Evolutionary conservation across 768 basidiomycete genomes (phyloP).

Genomic region (Agaricus sinodeliciosus): DNA sequence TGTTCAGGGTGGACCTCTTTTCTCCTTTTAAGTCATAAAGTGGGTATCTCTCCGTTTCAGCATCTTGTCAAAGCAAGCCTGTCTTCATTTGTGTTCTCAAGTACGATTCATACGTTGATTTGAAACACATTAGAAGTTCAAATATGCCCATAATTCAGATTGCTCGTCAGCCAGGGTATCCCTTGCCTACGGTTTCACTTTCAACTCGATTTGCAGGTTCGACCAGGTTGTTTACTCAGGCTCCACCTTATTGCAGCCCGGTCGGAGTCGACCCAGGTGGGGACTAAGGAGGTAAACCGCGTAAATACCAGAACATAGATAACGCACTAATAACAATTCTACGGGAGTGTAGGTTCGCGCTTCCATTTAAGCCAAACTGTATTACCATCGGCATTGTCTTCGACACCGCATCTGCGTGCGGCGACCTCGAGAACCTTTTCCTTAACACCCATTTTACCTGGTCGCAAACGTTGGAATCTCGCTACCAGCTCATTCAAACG

Average conservation of each 20-base stretch:
- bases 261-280: too few relatives aligned
- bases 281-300: background rate
- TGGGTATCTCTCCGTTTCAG: background rate
- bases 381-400: slow-evolving; percentile 55
- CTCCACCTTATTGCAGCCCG: too few relatives aligned
- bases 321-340: background rate
- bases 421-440: slow-evolving; percentile 79
- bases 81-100: slow-evolving; percentile 2
- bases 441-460: slow-evolving; percentile 54
- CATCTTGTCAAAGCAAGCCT: background rate
- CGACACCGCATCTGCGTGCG: slow-evolving; percentile 54
- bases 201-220: slow-evolving; percentile 6
- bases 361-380: slow-evolving; percentile 60
- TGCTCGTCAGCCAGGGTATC: too few relatives aligned
- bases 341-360: slow-evolving; percentile 15
- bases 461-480: slow-evolving; percentile 41
- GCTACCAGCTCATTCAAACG: slow-evolving; percentile 58
- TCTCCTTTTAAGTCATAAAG: background rate
- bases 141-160: too few relatives aligned
- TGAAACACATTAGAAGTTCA: slow-evolving; percentile 4
- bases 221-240: background rate
- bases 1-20: background rate
- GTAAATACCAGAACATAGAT: background rate
- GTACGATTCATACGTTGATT: background rate
- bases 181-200: background rate